Conservation (phyloP, 192 early-diverging fungal species). For the Coemansia asiatica region DNA sequence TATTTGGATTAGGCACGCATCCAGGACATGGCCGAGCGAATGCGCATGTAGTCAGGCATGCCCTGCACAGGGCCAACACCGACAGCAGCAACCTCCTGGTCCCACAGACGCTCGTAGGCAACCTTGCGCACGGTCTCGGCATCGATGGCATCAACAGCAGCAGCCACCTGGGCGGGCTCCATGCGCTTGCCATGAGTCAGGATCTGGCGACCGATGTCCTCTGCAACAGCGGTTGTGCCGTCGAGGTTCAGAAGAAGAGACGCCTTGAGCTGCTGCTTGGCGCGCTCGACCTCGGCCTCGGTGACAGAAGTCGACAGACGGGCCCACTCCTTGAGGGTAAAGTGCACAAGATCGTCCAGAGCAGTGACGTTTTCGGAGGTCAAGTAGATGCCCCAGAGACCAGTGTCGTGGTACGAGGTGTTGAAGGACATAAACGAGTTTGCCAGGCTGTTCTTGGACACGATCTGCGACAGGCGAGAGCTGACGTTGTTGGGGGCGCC, state of each 20-base stretch:
- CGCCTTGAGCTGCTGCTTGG: conserved; percentile 98
- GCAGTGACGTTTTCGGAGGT: conserved; percentile 77
- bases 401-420: conserved; percentile 97
- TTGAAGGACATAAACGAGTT: conserved; percentile 99
- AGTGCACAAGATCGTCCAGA: conserved; percentile 85
- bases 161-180: conserved; percentile 86
- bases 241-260: conserved; percentile 86
- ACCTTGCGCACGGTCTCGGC: conserved; percentile 84
- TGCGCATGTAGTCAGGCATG: conserved; percentile 85
- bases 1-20: conserved; percentile 61
- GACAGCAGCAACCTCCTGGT: conserved; percentile 79
- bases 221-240: conserved; percentile 91
- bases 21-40: conserved; percentile 84
- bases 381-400: conserved; percentile 95
- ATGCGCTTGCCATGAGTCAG: conserved; percentile 89
- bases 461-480: conserved; percentile 80
- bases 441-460: conserved; percentile 82
- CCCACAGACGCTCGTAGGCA: conserved; percentile 85
- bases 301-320: conserved; percentile 83
- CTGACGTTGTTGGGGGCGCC: conserved; percentile 85
- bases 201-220: conserved; percentile 97
- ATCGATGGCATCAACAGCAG: conserved; percentile 79
- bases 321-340: conserved; percentile 90
- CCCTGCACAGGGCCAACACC: conserved; percentile 88
- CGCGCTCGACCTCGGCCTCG: conserved; percentile 89